phyloP scores from a whole-genome alignment of 2,329 filamentous ascomycete genomes.

The Blastomyces parvus region DNA sequence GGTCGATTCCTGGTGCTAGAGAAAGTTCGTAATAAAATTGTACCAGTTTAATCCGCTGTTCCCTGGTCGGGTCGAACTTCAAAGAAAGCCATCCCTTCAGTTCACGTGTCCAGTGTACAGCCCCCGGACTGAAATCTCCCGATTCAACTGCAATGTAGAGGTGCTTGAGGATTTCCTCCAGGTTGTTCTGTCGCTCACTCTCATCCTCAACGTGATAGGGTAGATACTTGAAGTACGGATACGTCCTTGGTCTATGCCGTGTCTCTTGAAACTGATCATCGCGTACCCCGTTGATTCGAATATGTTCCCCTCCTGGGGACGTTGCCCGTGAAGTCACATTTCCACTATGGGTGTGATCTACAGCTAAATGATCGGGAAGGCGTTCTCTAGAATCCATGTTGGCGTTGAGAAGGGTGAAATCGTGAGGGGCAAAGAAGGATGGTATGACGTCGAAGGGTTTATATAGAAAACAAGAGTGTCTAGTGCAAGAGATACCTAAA shows the following conservation, averaged over 20 bases:
- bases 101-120: conserved; percentile 94
- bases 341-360: conserved; percentile 19
- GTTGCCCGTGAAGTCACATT: conserved; percentile 69
- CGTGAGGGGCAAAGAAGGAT: neutral
- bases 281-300: conserved; percentile 41
- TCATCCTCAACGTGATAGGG: conserved; percentile 84
- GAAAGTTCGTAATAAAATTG: conserved; percentile 91
- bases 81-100: conserved; percentile 88
- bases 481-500: neutral
- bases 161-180: conserved; percentile 83
- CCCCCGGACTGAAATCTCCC: conserved; percentile 88
- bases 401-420: too few species aligned
- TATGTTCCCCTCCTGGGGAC: conserved; percentile 56
- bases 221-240: conserved; percentile 81
- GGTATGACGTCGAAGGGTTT: conserved; percentile 2
- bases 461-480: neutral
- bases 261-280: conserved; percentile 51
- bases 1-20: conserved; percentile 80
- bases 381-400: conserved; percentile 16
- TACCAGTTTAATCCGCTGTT: conserved; percentile 71
- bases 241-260: conserved; percentile 70
- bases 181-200: conserved; percentile 62
- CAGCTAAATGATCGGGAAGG: conserved; percentile 12
- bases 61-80: conserved; percentile 91
- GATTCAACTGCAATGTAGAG: conserved; percentile 86